Base-by-base conservation (phyloP, 176 grass and related monocot genomes). In the Hsuehochloa calcarea region DNA sequence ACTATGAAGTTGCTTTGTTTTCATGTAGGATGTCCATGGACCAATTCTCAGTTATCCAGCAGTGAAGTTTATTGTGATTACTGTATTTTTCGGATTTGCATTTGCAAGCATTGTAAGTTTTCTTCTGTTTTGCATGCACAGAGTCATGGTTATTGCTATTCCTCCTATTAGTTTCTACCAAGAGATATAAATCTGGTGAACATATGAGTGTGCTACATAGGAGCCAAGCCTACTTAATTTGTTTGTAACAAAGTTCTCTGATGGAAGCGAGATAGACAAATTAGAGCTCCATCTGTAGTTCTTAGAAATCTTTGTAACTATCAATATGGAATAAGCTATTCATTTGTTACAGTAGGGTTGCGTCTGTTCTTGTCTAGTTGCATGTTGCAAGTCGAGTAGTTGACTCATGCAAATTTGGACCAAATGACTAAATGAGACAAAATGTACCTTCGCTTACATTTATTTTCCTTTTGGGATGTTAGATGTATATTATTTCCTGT, bases 41-140 rank as follows among this genome's bases (percentile, higher is more conserved):
- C 91, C 88, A 81, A 70, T 99, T 92, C 93, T 99, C 20, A 35
- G 91, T 74, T 90, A 85, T 79, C 79, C 82, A 43, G 49, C 86
- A 86, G 96, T 96, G 85, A 99, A 96, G 87, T 85, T 91, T 54
- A 14, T 94, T 45, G 86, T 99, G 79, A 78, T 99, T 81, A 82
- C 65, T 54, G 72, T 91, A 75, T 99, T 99, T 90, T 74, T 87
- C 64, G 96, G 96, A 77, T 96, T 99, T 86, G 69, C 93, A 85
- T 96, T 99, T 85, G 68, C 77, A 78, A 94, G 96, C 93, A 92
- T 96, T 84, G 96, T 99, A 86, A 96, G 93, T 89, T 51, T 34
- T 84, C 44, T 58, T 74, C 47, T 82, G 40, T 83, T 79, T n/a
- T 78, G 54, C 14, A 34, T 65, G 29, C 41, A 61, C 46, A 17